Evolutionary conservation across 306 rosid genomes (phyloP).

Genomic region (Geum urbanum): DNA sequence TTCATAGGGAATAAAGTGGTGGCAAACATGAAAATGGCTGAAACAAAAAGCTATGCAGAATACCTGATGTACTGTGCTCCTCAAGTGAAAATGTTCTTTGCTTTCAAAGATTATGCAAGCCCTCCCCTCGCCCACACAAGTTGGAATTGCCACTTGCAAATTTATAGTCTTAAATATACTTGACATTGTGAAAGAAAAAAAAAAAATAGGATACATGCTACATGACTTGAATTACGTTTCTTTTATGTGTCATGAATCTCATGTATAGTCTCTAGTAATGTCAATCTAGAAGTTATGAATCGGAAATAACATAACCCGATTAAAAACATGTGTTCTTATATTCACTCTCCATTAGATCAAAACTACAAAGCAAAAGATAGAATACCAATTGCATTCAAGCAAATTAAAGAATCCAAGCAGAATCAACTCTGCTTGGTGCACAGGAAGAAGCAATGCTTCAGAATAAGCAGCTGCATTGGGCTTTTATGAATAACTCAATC

Average conservation of each 20-base stretch:
- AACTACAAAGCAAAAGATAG: background rate
- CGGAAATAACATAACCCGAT: too few species aligned
- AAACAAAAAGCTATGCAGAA: background rate
- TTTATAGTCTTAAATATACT: background rate
- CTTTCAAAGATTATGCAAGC: background rate
- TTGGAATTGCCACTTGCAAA: slow-evolving; percentile 5
- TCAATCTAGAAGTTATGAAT: too few species aligned
- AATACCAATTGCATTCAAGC: background rate
- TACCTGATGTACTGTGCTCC: background rate
- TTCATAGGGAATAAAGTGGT: background rate
- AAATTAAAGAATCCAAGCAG: background rate
- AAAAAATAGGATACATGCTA: too few species aligned
- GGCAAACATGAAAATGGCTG: slow-evolving; percentile 4
- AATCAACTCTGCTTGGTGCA: background rate
- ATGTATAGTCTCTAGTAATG: too few species aligned
- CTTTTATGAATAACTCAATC: background rate
- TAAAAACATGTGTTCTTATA: too few species aligned
- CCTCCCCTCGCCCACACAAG: background rate
- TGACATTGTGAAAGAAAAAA: background rate
- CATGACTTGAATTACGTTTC: too few species aligned
- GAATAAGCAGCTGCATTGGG: background rate
- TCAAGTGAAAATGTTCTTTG: slow-evolving; percentile 13
- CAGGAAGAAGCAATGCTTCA: background rate
- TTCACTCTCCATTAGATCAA: background rate
- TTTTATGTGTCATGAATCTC: too few species aligned